These are phyloP conservation scores for Ogataea corticis DNA, from an alignment of 805 yeast genomes.

Conservation along the genomic window DNA sequence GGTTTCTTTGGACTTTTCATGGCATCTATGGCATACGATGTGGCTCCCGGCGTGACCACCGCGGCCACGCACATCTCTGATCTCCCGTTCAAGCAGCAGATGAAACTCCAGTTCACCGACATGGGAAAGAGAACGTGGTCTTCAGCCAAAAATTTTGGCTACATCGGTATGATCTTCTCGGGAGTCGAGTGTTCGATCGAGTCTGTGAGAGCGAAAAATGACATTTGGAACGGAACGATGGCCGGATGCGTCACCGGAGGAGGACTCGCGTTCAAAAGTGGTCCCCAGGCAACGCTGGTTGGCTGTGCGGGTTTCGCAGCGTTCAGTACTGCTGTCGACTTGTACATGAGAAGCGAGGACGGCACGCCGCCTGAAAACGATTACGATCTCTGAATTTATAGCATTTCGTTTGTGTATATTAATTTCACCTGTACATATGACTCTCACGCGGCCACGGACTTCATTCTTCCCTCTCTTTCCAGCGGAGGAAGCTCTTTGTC, in stretches of 20 bases:
- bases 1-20: conserved; percentile 94
- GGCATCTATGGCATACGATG: conserved; percentile 87
- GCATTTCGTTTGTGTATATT: conserved; percentile 6
- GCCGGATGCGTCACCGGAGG: conserved; percentile 99
- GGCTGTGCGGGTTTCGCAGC: conserved; percentile 99
- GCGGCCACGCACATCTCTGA: conserved; percentile 62
- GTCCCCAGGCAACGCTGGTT: conserved; percentile 86
- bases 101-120: conserved; percentile 86
- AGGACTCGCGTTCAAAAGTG: conserved; percentile 86
- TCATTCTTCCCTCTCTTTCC: conserved; percentile 65
- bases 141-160: conserved; percentile 92
- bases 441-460: conserved; percentile 14
- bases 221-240: conserved; percentile 83
- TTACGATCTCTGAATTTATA: conserved; percentile 55
- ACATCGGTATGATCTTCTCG: conserved; percentile 84
- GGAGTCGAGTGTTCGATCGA: conserved; percentile 93
- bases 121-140: conserved; percentile 89
- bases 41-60: conserved; percentile 58
- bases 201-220: conserved; percentile 84
- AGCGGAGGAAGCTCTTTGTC: conserved; percentile 68
- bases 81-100: conserved; percentile 88
- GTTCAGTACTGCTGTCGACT: conserved; percentile 84
- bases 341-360: conserved; percentile 82
- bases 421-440: conserved; percentile 2
- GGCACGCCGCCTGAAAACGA: conserved; percentile 85